phyloP scores from a whole-genome alignment of 257 asterid genomes.

The Striga asiatica region DNA sequence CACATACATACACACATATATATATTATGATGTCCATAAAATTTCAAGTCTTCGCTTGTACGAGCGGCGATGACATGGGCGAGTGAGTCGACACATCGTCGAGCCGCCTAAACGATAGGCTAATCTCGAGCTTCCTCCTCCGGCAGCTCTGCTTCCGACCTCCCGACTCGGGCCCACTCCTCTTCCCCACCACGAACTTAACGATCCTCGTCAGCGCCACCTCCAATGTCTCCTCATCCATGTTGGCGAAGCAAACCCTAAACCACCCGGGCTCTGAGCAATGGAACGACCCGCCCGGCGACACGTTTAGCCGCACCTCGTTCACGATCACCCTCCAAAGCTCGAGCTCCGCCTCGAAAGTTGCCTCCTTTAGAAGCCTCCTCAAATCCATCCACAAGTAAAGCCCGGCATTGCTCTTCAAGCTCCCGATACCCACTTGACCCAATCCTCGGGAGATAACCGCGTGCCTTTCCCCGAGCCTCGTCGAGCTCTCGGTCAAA shows the following conservation, averaged over 20 bases:
- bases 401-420: conserved; percentile 59
- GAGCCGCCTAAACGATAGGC: no score
- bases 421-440: conserved; percentile 38
- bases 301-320: conserved; percentile 56
- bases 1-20: no score
- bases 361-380: conserved; percentile 21
- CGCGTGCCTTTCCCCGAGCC: conserved; percentile 33
- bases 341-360: conserved; percentile 47
- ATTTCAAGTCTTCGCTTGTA: no score
- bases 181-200: conserved; percentile 20
- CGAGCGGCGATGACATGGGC: no score
- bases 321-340: conserved; percentile 47
- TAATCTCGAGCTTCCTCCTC: no score
- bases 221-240: conserved; percentile 47
- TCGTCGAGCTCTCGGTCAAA: conserved; percentile 16
- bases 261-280: conserved; percentile 83
- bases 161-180: no score
- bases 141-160: no score
- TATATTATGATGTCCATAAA: no score
- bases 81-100: no score
- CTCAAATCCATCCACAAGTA: conserved; percentile 86
- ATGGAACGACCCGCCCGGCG: conserved; percentile 66
- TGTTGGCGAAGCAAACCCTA: conserved; percentile 74
- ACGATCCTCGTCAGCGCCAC: conserved; percentile 46
- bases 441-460: conserved; percentile 27